Evolutionary conservation across 108 stramenopile genomes (phyloP).

Genomic region (Aurantiochytrium sp.): DNA sequence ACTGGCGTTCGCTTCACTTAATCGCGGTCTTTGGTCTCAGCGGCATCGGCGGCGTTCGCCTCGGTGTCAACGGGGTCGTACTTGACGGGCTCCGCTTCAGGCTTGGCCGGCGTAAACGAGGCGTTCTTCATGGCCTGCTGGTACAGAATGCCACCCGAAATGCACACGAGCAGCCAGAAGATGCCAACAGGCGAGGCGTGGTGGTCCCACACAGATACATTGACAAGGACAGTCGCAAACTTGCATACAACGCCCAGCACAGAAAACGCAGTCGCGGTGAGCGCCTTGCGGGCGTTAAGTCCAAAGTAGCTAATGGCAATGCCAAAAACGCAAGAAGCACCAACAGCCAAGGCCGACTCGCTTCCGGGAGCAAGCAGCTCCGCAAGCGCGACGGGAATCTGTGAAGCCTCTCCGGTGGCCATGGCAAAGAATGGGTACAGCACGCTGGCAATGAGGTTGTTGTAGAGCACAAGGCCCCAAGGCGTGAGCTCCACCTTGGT

Average conservation of each 20-base stretch:
- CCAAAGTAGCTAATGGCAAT: constrained; percentile 17
- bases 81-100: background rate
- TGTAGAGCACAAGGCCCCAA: constrained; percentile 9
- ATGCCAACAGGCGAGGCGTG: constrained; percentile 12
- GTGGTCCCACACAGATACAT: background rate
- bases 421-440: background rate
- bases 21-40: background rate
- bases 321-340: background rate
- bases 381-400: background rate
- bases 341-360: background rate
- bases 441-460: constrained; percentile 15
- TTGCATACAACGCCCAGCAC: constrained; percentile 11
- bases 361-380: background rate
- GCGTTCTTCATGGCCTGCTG: background rate
- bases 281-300: background rate
- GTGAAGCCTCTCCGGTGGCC: background rate
- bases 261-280: background rate
- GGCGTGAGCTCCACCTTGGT: constrained; percentile 13
- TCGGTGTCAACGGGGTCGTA: background rate
- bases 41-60: background rate
- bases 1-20: too few relatives aligned
- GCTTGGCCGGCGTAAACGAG: background rate
- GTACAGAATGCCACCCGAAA: background rate
- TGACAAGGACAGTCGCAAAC: constrained; percentile 8
- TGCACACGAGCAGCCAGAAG: constrained; percentile 16